Evolutionary conservation across 805 yeast genomes (phyloP).

Genomic region (Wickerhamiella dianesei): DNA sequence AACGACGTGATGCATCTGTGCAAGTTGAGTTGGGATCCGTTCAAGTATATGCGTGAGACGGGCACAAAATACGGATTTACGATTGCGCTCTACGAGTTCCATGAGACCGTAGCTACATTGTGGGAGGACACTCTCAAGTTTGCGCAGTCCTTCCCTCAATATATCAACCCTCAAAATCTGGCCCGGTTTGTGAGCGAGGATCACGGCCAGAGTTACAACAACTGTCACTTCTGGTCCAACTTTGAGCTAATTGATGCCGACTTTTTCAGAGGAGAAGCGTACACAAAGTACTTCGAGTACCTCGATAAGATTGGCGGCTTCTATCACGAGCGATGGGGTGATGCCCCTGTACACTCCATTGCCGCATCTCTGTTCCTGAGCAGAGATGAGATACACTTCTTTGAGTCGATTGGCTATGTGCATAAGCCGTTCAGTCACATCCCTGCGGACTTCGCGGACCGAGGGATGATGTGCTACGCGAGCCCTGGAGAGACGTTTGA

Average conservation of each 20-base stretch:
- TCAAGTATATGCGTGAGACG: conserved; percentile 61
- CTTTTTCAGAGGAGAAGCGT: conserved; percentile 61
- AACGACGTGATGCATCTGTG: conserved; percentile 83
- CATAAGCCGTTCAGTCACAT: conserved; percentile 62
- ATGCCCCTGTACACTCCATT: conserved; percentile 78
- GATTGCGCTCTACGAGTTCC: conserved; percentile 67
- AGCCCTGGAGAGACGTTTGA: conserved; percentile 24
- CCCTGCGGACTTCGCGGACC: conserved; percentile 42
- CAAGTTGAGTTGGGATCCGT: conserved; percentile 62
- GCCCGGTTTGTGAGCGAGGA: conserved; percentile 51
- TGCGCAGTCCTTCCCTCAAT: conserved; percentile 44
- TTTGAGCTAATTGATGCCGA: conserved; percentile 68
- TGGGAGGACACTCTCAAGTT: conserved; percentile 64
- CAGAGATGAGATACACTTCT: conserved; percentile 52
- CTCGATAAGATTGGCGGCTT: conserved; percentile 67
- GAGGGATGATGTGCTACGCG: conserved; percentile 44
- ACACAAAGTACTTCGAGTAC: conserved; percentile 49
- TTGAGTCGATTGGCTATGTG: conserved; percentile 67
- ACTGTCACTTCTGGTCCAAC: conserved; percentile 81
- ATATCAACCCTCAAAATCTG: conserved; percentile 46
- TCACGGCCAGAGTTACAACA: conserved; percentile 53
- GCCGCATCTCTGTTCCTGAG: conserved; percentile 50
- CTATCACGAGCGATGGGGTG: conserved; percentile 92
- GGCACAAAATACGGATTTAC: conserved; percentile 78
- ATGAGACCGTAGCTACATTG: conserved; percentile 71